Conservation (phyloP, 805 yeast species). For the Nakazawaea populi region DNA sequence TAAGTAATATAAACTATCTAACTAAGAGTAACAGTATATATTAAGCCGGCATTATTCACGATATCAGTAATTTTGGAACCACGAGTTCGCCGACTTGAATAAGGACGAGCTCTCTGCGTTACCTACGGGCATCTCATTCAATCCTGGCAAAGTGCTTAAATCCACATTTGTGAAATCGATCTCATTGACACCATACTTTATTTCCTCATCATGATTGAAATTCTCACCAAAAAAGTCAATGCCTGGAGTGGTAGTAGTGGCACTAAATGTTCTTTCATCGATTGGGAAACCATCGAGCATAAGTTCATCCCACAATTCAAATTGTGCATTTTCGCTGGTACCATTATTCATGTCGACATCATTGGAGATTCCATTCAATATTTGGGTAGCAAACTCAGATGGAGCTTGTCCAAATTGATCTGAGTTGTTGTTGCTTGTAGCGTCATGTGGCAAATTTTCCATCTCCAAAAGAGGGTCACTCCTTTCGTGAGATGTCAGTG, state of each 20-base stretch:
- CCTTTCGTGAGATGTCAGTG: background rate
- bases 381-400: slow-evolving; percentile 6
- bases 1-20: too few relatives aligned
- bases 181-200: slow-evolving; percentile 20
- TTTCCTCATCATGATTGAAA: background rate
- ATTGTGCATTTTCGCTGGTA: slow-evolving; percentile 11
- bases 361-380: slow-evolving; percentile 5
- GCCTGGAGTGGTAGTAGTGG: background rate
- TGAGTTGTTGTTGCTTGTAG: background rate
- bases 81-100: background rate
- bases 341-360: background rate
- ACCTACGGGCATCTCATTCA: background rate
- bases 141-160: slow-evolving; percentile 14
- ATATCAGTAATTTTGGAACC: background rate
- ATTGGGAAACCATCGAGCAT: slow-evolving; percentile 24
- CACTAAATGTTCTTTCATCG: background rate
- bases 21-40: too few relatives aligned
- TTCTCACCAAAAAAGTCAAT: slow-evolving; percentile 4
- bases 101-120: background rate
- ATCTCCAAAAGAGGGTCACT: background rate
- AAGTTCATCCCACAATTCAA: slow-evolving; percentile 26
- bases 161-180: slow-evolving; percentile 34
- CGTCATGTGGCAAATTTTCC: background rate
- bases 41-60: too few relatives aligned
- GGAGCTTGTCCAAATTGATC: slow-evolving; percentile 1